Percentiles rank a stretch among this genome's conserved stretches.
phyloP scores from a whole-genome alignment of 805 yeast species.

The Clavispora carvajalis region DNA sequence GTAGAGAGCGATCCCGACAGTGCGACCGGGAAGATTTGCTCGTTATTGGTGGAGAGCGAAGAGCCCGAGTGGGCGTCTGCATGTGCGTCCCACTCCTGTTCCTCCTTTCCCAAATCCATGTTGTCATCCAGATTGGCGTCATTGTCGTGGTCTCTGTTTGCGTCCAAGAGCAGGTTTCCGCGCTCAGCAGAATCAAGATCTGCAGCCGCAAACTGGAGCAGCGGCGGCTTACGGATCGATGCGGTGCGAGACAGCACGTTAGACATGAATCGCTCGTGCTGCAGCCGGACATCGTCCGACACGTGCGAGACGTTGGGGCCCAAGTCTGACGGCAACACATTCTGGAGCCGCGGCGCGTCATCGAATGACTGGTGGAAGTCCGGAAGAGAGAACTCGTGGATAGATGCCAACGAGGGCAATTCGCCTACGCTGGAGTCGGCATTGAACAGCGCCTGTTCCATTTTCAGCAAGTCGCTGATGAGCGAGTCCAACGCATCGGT shows the following conservation, averaged over 20 bases:
- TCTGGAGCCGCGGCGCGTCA: neutral
- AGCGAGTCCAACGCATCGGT: conserved; percentile 33
- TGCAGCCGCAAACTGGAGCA: neutral
- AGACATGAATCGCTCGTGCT: conserved; percentile 9
- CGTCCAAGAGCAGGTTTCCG: no score
- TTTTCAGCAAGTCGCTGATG: conserved; percentile 30
- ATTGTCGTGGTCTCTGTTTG: neutral
- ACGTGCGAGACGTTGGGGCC: neutral
- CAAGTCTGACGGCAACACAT: neutral
- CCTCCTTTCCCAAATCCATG: no score
- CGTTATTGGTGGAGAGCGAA: neutral
- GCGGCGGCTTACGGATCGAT: conserved; percentile 22
- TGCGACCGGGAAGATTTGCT: conserved; percentile 16
- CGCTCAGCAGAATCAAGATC: no score
- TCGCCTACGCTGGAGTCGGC: conserved; percentile 1
- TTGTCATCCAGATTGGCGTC: no score
- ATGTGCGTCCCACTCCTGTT: no score
- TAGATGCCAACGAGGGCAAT: conserved; percentile 20
- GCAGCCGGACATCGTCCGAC: conserved; percentile 2
- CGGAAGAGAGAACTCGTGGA: conserved; percentile 22
- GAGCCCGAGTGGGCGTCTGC: neutral
- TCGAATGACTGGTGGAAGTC: conserved; percentile 21
- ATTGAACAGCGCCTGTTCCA: conserved; percentile 9
- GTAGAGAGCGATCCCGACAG: conserved; percentile 29
- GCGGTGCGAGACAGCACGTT: conserved; percentile 5